Evolutionary conservation across 805 yeast species (phyloP).

Genomic region (Metschnikowia vanudenii): DNA sequence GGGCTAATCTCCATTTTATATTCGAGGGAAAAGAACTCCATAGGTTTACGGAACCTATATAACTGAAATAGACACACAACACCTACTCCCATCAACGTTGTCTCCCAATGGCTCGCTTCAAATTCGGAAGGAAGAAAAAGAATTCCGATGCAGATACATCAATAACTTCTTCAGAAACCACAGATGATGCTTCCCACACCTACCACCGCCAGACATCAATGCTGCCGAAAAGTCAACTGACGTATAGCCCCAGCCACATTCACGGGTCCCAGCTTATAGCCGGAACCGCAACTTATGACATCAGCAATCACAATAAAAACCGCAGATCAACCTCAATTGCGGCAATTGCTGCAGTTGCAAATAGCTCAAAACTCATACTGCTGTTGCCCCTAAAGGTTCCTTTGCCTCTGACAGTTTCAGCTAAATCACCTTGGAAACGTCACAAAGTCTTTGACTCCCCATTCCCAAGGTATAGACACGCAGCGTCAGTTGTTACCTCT

Average conservation of each 20-base stretch:
- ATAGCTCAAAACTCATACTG: no score
- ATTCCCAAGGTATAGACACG: conserved; percentile 92
- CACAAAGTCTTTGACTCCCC: conserved; percentile 71
- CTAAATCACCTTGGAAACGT: conserved; percentile 60
- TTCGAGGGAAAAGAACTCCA: no score
- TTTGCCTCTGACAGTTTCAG: no score
- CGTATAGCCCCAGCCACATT: not conserved
- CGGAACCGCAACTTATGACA: not conserved
- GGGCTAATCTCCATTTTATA: no score
- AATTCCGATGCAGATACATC: conserved; percentile 26
- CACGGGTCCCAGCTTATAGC: not conserved
- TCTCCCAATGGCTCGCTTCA: conserved; percentile 52
- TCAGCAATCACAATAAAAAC: not conserved
- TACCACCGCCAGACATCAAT: conserved; percentile 19
- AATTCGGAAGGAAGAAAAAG: conserved; percentile 50
- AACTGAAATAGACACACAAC: no score
- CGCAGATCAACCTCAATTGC: not conserved
- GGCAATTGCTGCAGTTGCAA: not conserved
- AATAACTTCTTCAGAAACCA: conserved; percentile 12
- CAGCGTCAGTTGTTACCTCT: conserved; percentile 64
- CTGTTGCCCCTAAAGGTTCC: no score
- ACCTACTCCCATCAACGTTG: no score
- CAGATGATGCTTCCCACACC: conserved; percentile 9
- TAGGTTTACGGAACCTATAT: no score
- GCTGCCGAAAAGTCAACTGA: conserved; percentile 11